phyloP scores from a whole-genome alignment of 805 yeast species.

The Nakazawaea holstii region DNA sequence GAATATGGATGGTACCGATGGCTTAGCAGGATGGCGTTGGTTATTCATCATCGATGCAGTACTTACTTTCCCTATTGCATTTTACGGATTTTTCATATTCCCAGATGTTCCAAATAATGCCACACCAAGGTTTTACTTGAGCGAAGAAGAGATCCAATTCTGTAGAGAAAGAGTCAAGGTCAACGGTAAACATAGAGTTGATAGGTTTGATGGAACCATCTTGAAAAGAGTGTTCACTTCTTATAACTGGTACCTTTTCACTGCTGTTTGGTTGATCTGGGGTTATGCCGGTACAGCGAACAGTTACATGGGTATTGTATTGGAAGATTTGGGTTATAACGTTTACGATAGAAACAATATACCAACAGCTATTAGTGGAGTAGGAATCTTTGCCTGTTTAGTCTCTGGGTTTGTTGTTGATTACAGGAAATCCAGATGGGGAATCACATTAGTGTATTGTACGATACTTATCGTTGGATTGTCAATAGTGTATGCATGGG shows the following conservation, averaged over 20 bases:
- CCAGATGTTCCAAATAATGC: conserved; percentile 65
- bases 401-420: conserved; percentile 47
- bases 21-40: conserved; percentile 50
- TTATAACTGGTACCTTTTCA: conserved; percentile 53
- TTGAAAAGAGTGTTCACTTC: conserved; percentile 50
- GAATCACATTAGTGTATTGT: conserved; percentile 47
- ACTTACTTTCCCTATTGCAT: conserved; percentile 31
- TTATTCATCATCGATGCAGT: conserved; percentile 48
- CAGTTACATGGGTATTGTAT: conserved; percentile 48
- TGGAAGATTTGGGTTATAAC: conserved; percentile 57
- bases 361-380: conserved; percentile 41
- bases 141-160: conserved; percentile 48
- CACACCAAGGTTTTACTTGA: conserved; percentile 37
- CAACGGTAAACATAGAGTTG: conserved; percentile 15
- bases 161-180: conserved; percentile 35
- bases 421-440: conserved; percentile 46
- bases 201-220: conserved; percentile 32
- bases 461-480: conserved; percentile 51
- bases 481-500: conserved; percentile 52
- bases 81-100: conserved; percentile 26
- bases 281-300: conserved; percentile 56
- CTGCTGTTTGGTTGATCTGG: conserved; percentile 44
- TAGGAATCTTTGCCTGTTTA: conserved; percentile 48
- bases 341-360: conserved; percentile 36
- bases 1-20: conserved; percentile 35